Evolutionary conservation across 2,329 filamentous ascomycete species (phyloP).

Genomic region (Bipolaris gigantea): DNA sequence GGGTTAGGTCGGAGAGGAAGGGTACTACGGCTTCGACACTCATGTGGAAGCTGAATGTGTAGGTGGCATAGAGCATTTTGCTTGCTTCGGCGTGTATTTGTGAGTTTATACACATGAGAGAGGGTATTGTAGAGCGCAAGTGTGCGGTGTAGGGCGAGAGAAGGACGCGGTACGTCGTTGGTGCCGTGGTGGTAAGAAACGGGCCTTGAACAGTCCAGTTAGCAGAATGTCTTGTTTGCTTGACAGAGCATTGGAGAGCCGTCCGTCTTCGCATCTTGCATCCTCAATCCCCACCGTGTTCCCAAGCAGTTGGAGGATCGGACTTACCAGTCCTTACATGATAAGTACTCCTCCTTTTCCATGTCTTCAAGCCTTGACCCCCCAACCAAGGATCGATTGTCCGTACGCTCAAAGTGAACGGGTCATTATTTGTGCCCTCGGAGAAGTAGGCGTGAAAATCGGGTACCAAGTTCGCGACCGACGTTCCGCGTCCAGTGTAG

Average conservation of each 20-base stretch:
- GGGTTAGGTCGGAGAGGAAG: slow-evolving; percentile 61
- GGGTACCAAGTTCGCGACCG: slow-evolving; percentile 40
- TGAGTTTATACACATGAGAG: slow-evolving; percentile 31
- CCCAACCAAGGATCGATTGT: slow-evolving; percentile 48
- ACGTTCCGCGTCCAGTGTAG: slow-evolving; percentile 31
- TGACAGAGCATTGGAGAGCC: too few species aligned
- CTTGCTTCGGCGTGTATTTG: slow-evolving; percentile 59
- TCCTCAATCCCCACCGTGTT: not conserved
- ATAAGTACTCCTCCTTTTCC: slow-evolving; percentile 45
- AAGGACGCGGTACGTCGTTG: slow-evolving; percentile 60
- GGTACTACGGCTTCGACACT: slow-evolving; percentile 63
- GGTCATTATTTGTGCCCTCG: slow-evolving; percentile 33
- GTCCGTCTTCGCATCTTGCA: not conserved
- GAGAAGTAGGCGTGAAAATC: slow-evolving; percentile 50
- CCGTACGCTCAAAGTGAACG: slow-evolving; percentile 47
- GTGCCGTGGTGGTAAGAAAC: slow-evolving; percentile 48
- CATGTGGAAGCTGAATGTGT: slow-evolving; percentile 62
- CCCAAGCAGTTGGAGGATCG: not conserved
- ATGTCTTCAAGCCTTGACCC: slow-evolving; percentile 26
- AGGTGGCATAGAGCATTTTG: slow-evolving; percentile 58
- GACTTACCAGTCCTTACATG: slow-evolving; percentile 40
- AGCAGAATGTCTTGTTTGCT: slow-evolving; percentile 9
- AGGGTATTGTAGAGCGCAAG: slow-evolving; percentile 49
- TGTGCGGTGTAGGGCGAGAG: slow-evolving; percentile 49
- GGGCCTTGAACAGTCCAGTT: slow-evolving; percentile 36